Conservation (phyloP, 306 rosid genomes). For the Acacia acuminata region DNA sequence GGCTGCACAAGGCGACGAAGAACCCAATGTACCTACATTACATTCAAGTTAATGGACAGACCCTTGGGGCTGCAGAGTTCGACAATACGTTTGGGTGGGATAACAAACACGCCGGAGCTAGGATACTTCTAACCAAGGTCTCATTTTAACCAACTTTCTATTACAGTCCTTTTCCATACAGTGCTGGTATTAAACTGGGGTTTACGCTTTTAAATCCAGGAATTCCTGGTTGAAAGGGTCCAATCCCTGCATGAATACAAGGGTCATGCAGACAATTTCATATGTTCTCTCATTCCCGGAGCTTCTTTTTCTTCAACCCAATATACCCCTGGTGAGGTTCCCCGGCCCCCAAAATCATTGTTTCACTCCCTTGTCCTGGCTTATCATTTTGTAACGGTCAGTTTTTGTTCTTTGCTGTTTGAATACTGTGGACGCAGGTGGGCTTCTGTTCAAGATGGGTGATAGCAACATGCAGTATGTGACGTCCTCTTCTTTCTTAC, state of each 20-base stretch:
- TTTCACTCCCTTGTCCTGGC: background rate
- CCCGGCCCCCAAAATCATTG: background rate
- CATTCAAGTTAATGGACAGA: slow-evolving; percentile 81
- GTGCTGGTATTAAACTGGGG: background rate
- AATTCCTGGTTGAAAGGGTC: slow-evolving; percentile 73
- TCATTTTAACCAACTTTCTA: background rate
- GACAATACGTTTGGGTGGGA: slow-evolving; percentile 97
- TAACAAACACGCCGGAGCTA: slow-evolving; percentile 93
- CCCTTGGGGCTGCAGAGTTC: slow-evolving; percentile 74
- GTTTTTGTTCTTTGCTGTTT: background rate
- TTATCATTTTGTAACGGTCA: slow-evolving; percentile 37
- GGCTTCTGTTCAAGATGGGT: slow-evolving; percentile 82
- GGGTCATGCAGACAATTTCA: slow-evolving; percentile 88
- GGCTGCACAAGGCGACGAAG: slow-evolving; percentile 93
- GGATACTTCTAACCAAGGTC: slow-evolving; percentile 93
- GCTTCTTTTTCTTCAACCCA: slow-evolving; percentile 64
- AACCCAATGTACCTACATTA: slow-evolving; percentile 68
- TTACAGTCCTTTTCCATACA: background rate
- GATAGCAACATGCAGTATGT: slow-evolving; percentile 95
- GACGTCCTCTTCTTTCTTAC: slow-evolving; percentile 84
- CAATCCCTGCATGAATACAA: slow-evolving; percentile 82
- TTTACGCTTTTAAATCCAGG: slow-evolving; percentile 46
- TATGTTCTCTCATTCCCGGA: slow-evolving; percentile 85
- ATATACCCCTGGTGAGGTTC: slow-evolving; percentile 69
- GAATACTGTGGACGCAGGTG: slow-evolving; percentile 52